phyloP scores from a whole-genome alignment of 2,329 filamentous ascomycete species.

The Curvularia sp. region DNA sequence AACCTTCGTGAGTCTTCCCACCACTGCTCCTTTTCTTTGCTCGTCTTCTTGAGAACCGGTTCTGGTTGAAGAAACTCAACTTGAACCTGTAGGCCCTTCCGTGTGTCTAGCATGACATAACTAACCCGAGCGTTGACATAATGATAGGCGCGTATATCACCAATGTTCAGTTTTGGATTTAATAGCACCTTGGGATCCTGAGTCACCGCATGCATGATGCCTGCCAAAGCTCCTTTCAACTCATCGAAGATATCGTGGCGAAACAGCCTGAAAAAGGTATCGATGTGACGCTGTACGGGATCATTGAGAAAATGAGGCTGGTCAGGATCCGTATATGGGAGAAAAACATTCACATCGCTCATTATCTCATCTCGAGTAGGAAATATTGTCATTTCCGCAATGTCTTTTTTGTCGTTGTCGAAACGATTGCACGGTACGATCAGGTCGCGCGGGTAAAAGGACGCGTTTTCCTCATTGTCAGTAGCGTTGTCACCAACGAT shows the following conservation, averaged over 20 bases:
- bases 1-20: slow-evolving; percentile 41
- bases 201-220: slow-evolving; percentile 24
- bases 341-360: slow-evolving; percentile 50
- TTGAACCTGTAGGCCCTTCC: slow-evolving; percentile 28
- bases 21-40: slow-evolving; percentile 29
- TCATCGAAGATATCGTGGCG: slow-evolving; percentile 45
- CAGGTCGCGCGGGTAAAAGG: slow-evolving; percentile 35
- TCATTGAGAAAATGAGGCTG: slow-evolving; percentile 38
- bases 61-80: slow-evolving; percentile 34
- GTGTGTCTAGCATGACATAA: slow-evolving; percentile 25
- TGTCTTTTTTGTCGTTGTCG: slow-evolving; percentile 46
- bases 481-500: slow-evolving; percentile 2
- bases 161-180: slow-evolving; percentile 21
- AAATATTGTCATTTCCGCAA: slow-evolving; percentile 40
- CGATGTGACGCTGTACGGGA: slow-evolving; percentile 38
- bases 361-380: slow-evolving; percentile 43
- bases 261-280: slow-evolving; percentile 44
- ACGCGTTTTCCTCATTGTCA: slow-evolving; percentile 4
- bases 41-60: slow-evolving; percentile 19
- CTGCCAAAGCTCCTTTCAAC: slow-evolving; percentile 34
- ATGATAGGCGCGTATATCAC: slow-evolving; percentile 29
- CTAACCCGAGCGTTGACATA: slow-evolving; percentile 31
- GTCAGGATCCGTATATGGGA: slow-evolving; percentile 40
- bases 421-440: slow-evolving; percentile 34
- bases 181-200: slow-evolving; percentile 10